Evolutionary conservation across 495 filamentous ascomycete genomes (phyloP), one percentile per base, ranked within the genome.

Genomic region (Hyaloscypha finlandica): DNA sequence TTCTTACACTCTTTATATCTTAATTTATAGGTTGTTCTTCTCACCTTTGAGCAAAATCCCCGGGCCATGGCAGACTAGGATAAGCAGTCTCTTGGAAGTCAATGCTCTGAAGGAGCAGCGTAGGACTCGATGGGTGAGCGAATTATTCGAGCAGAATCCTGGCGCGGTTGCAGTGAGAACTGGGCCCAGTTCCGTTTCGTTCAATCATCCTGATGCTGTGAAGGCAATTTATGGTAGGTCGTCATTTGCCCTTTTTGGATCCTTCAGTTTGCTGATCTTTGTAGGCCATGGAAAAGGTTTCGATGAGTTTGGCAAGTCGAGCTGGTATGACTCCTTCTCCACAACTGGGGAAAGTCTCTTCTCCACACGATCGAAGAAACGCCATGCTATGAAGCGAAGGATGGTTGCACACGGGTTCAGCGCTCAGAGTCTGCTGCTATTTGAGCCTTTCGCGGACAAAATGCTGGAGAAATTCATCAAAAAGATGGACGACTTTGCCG

Each of bases 381-480:
- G 63, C 31, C 63, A 65, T 59, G 63, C 63, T 31, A 31, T 48
- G 35, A 65, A 65, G 35, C 39, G 63, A 2, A 57, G 63, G 57
- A 65, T 65, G 63, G 63, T 65, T 11, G 30, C 63, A n/a, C 63
- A 65, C 25, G 63, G 63, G 29, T 65, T 65, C 30, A 65, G 63
- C 29, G 33, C 53, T 37, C 63, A 65, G 31, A 59, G 8, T 57
- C 63, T 65, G 22, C 3, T n/a, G 35, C 29, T 65, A 3, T 65
- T 65, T 31, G 63, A 65, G 54, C 63, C 63, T n/a, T 65, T 55
- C 35, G 54, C 57, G 6, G 63, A 65, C 42, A 52, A 58, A n/a
- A 65, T 48, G 37, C n/a, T 65, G 6, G 52, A 57, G 11, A 65
- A 65, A 25, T 65, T 65, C 33, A 57, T 65, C 25, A 37, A 31